Evolutionary conservation across 306 rosid genomes (phyloP).

Genomic region (Datisca glomerata): DNA sequence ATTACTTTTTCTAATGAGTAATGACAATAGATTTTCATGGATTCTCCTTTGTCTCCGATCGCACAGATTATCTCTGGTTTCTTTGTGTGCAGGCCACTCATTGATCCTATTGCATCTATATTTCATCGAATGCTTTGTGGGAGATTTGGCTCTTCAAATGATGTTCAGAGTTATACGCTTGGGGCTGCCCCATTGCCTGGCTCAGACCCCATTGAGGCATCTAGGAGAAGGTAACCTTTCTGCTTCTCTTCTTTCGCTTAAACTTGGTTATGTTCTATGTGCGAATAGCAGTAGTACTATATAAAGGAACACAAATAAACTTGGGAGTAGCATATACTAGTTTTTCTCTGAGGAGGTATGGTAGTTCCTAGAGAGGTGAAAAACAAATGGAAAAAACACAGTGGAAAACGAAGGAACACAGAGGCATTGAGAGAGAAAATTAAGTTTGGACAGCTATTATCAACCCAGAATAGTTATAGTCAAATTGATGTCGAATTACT

Average conservation of each 20-base stretch:
- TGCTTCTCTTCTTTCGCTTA: slow-evolving; percentile 9
- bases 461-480: no score
- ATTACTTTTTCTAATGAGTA: background rate
- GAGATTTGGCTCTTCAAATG: slow-evolving; percentile 48
- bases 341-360: no score
- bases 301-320: no score
- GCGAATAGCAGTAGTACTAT: background rate
- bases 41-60: slow-evolving; percentile 4
- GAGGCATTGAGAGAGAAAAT: background rate
- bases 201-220: slow-evolving; percentile 87
- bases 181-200: slow-evolving; percentile 71
- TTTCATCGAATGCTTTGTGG: slow-evolving; percentile 82
- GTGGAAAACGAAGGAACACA: background rate
- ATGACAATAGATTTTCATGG: no score
- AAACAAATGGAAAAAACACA: no score
- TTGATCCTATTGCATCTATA: slow-evolving; percentile 75
- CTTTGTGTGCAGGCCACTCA: slow-evolving; percentile 47
- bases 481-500: no score
- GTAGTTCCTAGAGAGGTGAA: no score
- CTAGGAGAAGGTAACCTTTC: slow-evolving; percentile 63
- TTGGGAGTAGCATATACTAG: no score
- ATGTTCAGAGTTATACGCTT: slow-evolving; percentile 29
- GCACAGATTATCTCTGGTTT: slow-evolving; percentile 10
- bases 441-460: no score
- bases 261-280: background rate